Conservation (phyloP, 2,329 filamentous ascomycete species). For the Alternaria burnsii region DNA sequence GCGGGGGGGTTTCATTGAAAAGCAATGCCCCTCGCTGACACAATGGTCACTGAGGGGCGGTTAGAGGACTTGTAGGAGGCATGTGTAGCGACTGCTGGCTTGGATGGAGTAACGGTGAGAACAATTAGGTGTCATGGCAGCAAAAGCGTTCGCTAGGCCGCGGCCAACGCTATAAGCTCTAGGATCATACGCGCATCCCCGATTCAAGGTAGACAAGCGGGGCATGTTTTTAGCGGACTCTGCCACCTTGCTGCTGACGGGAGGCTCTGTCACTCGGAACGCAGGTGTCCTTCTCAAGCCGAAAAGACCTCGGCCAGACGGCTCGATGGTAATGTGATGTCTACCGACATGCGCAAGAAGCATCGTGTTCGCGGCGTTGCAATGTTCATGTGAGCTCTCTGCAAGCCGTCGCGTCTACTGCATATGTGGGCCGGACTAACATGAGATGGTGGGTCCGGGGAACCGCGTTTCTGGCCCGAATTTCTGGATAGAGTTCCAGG, state of each 20-base stretch:
- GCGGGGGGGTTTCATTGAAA: constrained; percentile 39
- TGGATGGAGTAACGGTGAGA: constrained; percentile 27
- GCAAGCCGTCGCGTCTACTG: constrained; percentile 22
- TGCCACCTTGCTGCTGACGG: constrained; percentile 19
- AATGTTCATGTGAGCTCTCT: constrained; percentile 13
- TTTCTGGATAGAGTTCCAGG: constrained; percentile 46
- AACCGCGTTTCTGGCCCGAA: constrained; percentile 46
- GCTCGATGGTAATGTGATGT: constrained; percentile 7
- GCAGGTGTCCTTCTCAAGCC: constrained; percentile 11
- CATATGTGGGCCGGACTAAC: constrained; percentile 32
- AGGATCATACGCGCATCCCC: constrained; percentile 23
- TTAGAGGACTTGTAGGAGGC: constrained; percentile 7
- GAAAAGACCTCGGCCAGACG: constrained; percentile 4
- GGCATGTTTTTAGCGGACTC: constrained; percentile 24
- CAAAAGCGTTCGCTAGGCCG: constrained; percentile 26
- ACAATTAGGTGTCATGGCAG: constrained; percentile 17
- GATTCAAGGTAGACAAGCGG: constrained; percentile 26
- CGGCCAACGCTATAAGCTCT: constrained; percentile 26
- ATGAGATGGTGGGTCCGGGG: constrained; percentile 37
- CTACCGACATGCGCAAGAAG: constrained; percentile 3
- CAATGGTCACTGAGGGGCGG: constrained; percentile 19
- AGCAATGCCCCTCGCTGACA: constrained; percentile 30
- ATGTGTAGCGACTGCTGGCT: constrained; percentile 14
- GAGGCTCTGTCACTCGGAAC: constrained; percentile 9
- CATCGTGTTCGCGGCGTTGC: constrained; percentile 5